phyloP scores from a whole-genome alignment of 1,139 yeast species.

The Oligophagozyma castellii region DNA sequence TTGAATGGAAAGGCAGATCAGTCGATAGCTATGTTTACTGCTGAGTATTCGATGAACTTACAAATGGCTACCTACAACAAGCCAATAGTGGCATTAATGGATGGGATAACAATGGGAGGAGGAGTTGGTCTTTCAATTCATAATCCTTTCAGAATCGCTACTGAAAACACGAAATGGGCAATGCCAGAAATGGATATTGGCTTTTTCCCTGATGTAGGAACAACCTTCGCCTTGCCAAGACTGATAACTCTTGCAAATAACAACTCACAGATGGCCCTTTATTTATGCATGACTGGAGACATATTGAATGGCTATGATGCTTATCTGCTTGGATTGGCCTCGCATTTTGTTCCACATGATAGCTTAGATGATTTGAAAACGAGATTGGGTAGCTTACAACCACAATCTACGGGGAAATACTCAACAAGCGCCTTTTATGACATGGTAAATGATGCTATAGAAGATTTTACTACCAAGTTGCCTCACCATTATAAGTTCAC shows the following conservation, averaged over 20 bases:
- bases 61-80: constrained; percentile 67
- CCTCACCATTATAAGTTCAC: constrained; percentile 54
- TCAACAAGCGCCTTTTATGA: constrained; percentile 11
- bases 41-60: constrained; percentile 74
- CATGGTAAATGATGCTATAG: constrained; percentile 57
- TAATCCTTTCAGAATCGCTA: constrained; percentile 86
- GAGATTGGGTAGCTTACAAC: constrained; percentile 41
- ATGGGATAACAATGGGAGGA: constrained; percentile 97
- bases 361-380: constrained; percentile 47
- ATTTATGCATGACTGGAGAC: constrained; percentile 78
- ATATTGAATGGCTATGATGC: constrained; percentile 66
- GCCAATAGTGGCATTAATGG: constrained; percentile 73
- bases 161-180: constrained; percentile 81
- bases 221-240: constrained; percentile 76
- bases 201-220: constrained; percentile 92
- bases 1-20: constrained; percentile 30
- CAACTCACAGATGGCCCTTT: constrained; percentile 73
- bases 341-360: constrained; percentile 69
- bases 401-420: constrained; percentile 9
- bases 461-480: constrained; percentile 60
- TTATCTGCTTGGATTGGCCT: constrained; percentile 72
- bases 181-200: constrained; percentile 99
- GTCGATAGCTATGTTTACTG: constrained; percentile 55
- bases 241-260: constrained; percentile 28
- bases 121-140: constrained; percentile 91